These are phyloP conservation scores for Ogataea henricii DNA, from an alignment of 805 yeast species.

Conservation along the genomic window DNA sequence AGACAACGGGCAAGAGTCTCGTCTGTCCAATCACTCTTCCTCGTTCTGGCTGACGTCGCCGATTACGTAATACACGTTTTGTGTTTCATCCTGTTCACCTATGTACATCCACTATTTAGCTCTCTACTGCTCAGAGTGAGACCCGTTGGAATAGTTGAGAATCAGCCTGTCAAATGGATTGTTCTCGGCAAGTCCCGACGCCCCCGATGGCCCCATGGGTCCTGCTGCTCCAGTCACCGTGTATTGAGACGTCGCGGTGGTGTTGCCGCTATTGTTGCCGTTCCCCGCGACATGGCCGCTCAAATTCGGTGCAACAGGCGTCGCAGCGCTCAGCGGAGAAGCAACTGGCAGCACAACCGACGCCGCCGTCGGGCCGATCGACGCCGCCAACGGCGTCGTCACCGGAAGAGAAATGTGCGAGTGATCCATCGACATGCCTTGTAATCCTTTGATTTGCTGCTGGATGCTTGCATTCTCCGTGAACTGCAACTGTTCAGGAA, in stretches of 20 bases:
- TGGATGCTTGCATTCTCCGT: slow-evolving; percentile 16
- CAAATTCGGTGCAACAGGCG: neutral
- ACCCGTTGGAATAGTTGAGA: slow-evolving; percentile 6
- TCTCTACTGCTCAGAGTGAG: too few relatives aligned
- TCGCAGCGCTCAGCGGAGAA: slow-evolving; percentile 26
- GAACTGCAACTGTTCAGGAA: neutral
- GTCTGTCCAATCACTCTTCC: too few relatives aligned
- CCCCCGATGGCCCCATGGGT: too few relatives aligned
- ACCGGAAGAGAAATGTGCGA: slow-evolving; percentile 26
- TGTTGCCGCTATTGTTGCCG: neutral
- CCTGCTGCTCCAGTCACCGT: neutral
- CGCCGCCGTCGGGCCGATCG: slow-evolving; percentile 39
- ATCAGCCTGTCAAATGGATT: slow-evolving; percentile 30
- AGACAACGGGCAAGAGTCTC: too few relatives aligned
- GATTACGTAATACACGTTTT: too few relatives aligned
- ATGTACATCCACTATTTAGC: too few relatives aligned
- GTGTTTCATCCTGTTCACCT: too few relatives aligned
- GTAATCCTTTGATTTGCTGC: slow-evolving; percentile 29
- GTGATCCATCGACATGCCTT: slow-evolving; percentile 11
- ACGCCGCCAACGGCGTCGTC: slow-evolving; percentile 39
- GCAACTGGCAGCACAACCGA: slow-evolving; percentile 35
- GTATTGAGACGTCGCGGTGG: neutral
- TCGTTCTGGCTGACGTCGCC: too few relatives aligned
- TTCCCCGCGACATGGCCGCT: slow-evolving; percentile 3
- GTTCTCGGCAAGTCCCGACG: slow-evolving; percentile 12